phyloP scores from a whole-genome alignment of 345 rosid species.

The Ceriops decandra region DNA sequence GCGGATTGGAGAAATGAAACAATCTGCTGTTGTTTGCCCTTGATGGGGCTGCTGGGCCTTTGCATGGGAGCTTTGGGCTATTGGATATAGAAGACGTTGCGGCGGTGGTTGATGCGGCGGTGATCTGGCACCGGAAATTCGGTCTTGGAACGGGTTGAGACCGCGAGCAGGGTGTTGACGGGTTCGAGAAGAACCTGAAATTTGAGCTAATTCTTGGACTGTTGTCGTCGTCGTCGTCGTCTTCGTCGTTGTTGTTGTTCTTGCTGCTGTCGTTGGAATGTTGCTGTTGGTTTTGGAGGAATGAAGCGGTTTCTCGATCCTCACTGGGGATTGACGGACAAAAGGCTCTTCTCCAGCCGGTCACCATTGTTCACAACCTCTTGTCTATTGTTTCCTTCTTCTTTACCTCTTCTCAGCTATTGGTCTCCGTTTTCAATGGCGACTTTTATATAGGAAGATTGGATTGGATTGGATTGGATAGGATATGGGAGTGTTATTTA shows the following conservation, averaged over 20 bases:
- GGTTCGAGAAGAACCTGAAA: constrained; percentile 74
- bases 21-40: constrained; percentile 24
- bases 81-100: constrained; percentile 45
- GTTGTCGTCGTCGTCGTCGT: constrained; percentile 16
- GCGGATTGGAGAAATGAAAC: constrained; percentile 48
- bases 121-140: constrained; percentile 56
- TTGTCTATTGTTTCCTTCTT: neutral
- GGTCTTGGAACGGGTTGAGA: constrained; percentile 45
- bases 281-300: constrained; percentile 20
- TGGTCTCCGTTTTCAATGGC: no score
- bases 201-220: constrained; percentile 52
- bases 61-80: constrained; percentile 64
- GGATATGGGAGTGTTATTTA: neutral
- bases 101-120: constrained; percentile 19
- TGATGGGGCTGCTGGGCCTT: constrained; percentile 32
- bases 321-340: constrained; percentile 68
- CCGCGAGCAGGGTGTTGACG: constrained; percentile 67
- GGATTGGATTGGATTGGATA: neutral
- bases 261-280: neutral
- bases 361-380: constrained; percentile 44
- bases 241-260: constrained; percentile 2
- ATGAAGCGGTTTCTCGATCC: constrained; percentile 24
- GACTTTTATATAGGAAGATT: neutral
- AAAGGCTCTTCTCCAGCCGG: constrained; percentile 76
- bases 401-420: neutral